Conservation (phyloP, 1,139 yeast species). For the Diutina ranongensis region DNA sequence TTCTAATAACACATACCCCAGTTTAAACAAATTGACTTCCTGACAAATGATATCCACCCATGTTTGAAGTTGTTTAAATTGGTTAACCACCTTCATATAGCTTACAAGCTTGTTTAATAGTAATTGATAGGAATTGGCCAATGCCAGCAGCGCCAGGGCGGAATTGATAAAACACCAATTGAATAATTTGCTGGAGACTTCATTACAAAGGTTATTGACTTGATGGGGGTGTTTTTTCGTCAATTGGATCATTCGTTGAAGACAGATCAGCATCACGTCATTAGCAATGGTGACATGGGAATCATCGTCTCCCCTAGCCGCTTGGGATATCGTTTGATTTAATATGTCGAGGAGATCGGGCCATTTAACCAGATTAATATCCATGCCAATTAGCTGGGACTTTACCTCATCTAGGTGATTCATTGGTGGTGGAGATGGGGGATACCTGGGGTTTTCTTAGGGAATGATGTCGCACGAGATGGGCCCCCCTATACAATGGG, state of each 20-base stretch:
- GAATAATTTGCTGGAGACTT: not conserved
- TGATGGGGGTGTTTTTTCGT: not conserved
- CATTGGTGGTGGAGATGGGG: no score
- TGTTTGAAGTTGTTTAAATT: not conserved
- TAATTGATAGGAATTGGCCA: not conserved
- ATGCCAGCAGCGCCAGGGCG: not conserved
- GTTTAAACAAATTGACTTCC: not conserved
- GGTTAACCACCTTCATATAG: not conserved
- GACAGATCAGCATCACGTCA: not conserved
- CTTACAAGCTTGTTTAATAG: not conserved
- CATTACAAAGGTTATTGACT: not conserved
- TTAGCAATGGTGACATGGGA: not conserved
- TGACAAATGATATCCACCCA: not conserved
- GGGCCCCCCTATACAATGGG: no score
- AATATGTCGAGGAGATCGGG: not conserved
- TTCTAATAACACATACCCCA: not conserved
- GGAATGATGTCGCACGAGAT: no score
- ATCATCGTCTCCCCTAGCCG: not conserved
- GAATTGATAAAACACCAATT: not conserved
- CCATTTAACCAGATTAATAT: not conserved
- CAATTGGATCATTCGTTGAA: constrained; percentile 2
- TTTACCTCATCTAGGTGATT: not conserved
- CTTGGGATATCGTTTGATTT: not conserved
- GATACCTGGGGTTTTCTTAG: no score
- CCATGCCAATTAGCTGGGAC: not conserved